Conservation (phyloP, 1,284 basidiomycete species). For the Sanghuangporus sanghuang region DNA sequence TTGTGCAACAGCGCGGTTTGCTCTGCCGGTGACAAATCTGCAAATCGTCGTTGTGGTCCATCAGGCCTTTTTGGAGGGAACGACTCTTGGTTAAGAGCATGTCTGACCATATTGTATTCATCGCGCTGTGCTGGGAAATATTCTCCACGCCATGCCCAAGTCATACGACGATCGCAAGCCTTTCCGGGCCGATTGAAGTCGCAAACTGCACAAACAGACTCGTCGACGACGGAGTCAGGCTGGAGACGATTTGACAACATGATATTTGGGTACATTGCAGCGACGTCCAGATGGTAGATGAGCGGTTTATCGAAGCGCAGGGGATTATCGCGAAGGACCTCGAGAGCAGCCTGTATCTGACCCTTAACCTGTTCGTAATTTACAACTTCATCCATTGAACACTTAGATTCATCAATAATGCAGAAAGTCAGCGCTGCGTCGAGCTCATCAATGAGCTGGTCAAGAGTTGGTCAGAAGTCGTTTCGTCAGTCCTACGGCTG, state of each 20-base stretch:
- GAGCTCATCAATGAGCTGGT: conserved; percentile 88
- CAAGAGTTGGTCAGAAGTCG: conserved; percentile 9
- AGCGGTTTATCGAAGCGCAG: conserved; percentile 87
- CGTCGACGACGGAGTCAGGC: conserved; percentile 96
- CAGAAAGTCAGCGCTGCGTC: conserved; percentile 90
- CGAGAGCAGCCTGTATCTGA: conserved; percentile 76
- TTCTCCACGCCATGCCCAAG: conserved; percentile 99
- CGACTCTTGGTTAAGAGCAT: conserved; percentile 91
- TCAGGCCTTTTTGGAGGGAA: conserved; percentile 83
- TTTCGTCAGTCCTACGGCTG: conserved; percentile 4
- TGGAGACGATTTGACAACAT: conserved; percentile 99
- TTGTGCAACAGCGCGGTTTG: conserved; percentile 94
- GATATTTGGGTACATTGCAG: conserved; percentile 99
- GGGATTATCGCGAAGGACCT: conserved; percentile 89
- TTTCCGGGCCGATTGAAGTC: conserved; percentile 98
- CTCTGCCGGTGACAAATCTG: conserved; percentile 83
- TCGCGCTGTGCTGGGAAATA: conserved; percentile 98
- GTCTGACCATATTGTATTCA: conserved; percentile 99
- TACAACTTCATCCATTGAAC: conserved; percentile 78
- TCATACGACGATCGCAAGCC: conserved; percentile 88
- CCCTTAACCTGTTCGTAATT: conserved; percentile 94
- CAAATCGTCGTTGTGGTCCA: conserved; percentile 74
- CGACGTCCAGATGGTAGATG: conserved; percentile 99
- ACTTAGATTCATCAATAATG: conserved; percentile 84
- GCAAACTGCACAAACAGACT: conserved; percentile 95